Evolutionary conservation across 2,329 filamentous ascomycete species (phyloP).

Genomic region (Allantophomopsis cytisporea): DNA sequence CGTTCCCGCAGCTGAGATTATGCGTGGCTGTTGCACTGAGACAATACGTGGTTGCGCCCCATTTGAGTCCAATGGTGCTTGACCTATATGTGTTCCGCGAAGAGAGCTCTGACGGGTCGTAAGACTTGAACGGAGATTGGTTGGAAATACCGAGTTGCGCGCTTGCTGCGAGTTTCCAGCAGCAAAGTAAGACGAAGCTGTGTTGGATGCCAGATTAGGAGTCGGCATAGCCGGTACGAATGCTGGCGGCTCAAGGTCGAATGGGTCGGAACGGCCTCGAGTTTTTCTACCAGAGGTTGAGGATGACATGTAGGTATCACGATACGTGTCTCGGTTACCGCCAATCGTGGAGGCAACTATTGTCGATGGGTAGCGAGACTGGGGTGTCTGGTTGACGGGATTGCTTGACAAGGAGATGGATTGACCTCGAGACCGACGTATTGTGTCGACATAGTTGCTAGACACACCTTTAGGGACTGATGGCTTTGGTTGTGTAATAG

Average conservation of each 20-base stretch:
- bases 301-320: constrained; percentile 25
- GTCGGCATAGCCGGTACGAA: constrained; percentile 10
- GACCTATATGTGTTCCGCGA: not conserved
- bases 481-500: not conserved
- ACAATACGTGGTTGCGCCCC: too few relatives aligned
- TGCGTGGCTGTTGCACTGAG: too few relatives aligned
- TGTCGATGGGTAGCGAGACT: constrained; percentile 14
- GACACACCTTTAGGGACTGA: not conserved
- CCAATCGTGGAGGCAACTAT: constrained; percentile 10
- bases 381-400: not conserved
- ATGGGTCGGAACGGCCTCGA: constrained; percentile 50
- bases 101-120: not conserved
- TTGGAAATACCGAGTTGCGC: not conserved
- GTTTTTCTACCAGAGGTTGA: constrained; percentile 30
- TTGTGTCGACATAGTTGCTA: not conserved
- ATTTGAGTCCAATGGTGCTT: not conserved
- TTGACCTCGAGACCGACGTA: not conserved
- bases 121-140: not conserved
- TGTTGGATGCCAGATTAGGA: too few relatives aligned
- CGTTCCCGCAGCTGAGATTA: constrained; percentile 1
- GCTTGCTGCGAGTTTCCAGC: too few relatives aligned
- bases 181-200: too few relatives aligned
- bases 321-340: constrained; percentile 14
- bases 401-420: constrained; percentile 4
- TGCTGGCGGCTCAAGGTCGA: constrained; percentile 45